Conservation (phyloP, 1,284 basidiomycete genomes). For the Vanrija sp. region DNA sequence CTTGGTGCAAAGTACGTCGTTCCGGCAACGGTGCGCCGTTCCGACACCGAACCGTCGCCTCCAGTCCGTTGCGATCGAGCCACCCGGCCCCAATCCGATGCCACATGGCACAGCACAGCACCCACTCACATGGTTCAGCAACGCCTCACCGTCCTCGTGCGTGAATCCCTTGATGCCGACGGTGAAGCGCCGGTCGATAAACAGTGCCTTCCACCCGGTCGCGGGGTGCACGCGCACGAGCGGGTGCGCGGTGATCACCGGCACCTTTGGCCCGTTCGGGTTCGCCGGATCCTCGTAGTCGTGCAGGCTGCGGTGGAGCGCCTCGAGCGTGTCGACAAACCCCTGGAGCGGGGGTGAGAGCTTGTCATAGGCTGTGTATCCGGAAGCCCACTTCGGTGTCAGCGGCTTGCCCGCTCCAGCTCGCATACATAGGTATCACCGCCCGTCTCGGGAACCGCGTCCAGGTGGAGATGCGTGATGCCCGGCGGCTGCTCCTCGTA, state of each 20-base stretch:
- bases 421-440: constrained; percentile 77
- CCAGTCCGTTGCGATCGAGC: no score
- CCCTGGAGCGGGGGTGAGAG: constrained; percentile 64
- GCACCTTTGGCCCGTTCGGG: constrained; percentile 53
- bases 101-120: no score
- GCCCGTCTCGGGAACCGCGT: constrained; percentile 64
- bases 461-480: constrained; percentile 76
- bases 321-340: constrained; percentile 64
- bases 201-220: constrained; percentile 47
- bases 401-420: no score
- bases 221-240: constrained; percentile 50
- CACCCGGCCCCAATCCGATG: no score
- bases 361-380: constrained; percentile 64
- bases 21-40: no score
- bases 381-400: constrained; percentile 35
- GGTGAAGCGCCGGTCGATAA: constrained; percentile 51
- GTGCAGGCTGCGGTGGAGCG: constrained; percentile 53
- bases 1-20: no score
- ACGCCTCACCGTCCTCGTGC: no score
- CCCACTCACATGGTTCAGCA: no score
- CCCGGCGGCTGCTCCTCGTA: constrained; percentile 81
- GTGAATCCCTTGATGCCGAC: constrained; percentile 54
- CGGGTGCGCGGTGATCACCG: constrained; percentile 39
- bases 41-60: no score
- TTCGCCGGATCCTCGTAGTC: no score